Base-by-base conservation (phyloP, 192 early-diverging fungal genomes). In the Gamsiella multidivaricata region DNA sequence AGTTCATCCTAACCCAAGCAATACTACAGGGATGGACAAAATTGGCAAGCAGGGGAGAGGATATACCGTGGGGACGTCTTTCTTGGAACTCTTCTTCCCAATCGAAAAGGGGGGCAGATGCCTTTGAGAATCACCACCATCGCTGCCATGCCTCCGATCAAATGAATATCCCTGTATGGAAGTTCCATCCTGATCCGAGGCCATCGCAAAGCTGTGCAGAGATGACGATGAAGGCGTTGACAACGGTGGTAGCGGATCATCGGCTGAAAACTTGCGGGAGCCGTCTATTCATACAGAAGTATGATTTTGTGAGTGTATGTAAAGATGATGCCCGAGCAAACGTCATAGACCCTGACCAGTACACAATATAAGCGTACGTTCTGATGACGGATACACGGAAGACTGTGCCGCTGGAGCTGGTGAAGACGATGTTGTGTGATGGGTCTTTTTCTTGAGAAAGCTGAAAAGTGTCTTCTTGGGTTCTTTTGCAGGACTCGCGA, bases 391-490 rank as follows among this genome's bases (percentile, higher is more conserved):
- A 50, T 28, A 52, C 26, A 51, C 25, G 3, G 42, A 12, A 5
- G 47, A 15, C n/a, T n/a, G n/a, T n/a, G n/a, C n/a, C n/a, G n/a
- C n/a, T 46, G 65, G 7, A 3, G 36, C 36, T 39, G 47, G 36
- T 14, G 46, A 50, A 17, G 56, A 14, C 9, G 37, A 14, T 12
- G 54, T 5, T 23, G 50, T 14, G 33, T 69, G 51, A 11, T 68
- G 66, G 12, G 65, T 20, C 32, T 69, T 78, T 34, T 78, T 78
- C 41, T 78, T 78, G 34, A 78, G 69, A 11, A 69, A 20, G 31
- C 65, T 58, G 29, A 78, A 78, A 22, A 78, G 11, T 5, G 59
- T 57, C 39, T 68, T 78, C 49, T 78, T 78, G 22, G 74, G 37
- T 37, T 78, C 65, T 23, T 78, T 78, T 0, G 66, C 54, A 41